Evolutionary conservation across 2,329 filamentous ascomycete species (phyloP), one percentile per base, ranked within the genome.

Genomic region (Lomentospora prolificans): DNA sequence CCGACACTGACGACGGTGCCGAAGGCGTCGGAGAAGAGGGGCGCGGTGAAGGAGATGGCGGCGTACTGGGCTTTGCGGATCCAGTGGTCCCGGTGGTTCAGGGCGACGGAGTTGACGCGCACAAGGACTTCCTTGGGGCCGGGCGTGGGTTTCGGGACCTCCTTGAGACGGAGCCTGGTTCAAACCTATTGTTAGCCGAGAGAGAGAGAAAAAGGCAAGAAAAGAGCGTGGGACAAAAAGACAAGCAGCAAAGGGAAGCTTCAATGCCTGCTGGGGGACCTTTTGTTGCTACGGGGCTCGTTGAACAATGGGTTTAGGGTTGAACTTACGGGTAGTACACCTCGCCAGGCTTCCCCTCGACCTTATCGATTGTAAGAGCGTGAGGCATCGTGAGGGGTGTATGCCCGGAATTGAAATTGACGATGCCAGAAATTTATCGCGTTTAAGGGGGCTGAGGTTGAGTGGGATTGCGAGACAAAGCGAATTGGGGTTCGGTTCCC

Each of bases 41-140:
- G 89, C 4, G 84, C 76, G 58, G 81, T 78, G 69, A 95, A 95
- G 10, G 87, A 86, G 55, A 90, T 86, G 62, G 82, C 86, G 0
- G 92, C 92, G 75, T 97, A 97, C 41, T 95, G 82, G 66, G 91
- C 86, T 69, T 94, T 90, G 55, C 92, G 88, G 70, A 95, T 87
- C 74, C 96, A 97, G 62, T 95, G 82, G 70, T 97, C 94, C 64
- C 91, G 87, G 74, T 97, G 94, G 75, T 97, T 97, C 53, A 97
- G 83, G 12, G 92, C 87, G 1, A 86, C 88, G 53, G 90, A 88
- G 33, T 81, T 79, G 65, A 97, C 75, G 64, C 82, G 83, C 59
- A 97, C 75, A 5, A 95, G 76, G 61, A 96, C 75, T 68, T 96
- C 79, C 59, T 76, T 76, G 14, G 80, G 79, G 25, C 81, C 78